Evolutionary conservation across 441 rosid genomes (phyloP).

Genomic region (Raphanus hybrid): DNA sequence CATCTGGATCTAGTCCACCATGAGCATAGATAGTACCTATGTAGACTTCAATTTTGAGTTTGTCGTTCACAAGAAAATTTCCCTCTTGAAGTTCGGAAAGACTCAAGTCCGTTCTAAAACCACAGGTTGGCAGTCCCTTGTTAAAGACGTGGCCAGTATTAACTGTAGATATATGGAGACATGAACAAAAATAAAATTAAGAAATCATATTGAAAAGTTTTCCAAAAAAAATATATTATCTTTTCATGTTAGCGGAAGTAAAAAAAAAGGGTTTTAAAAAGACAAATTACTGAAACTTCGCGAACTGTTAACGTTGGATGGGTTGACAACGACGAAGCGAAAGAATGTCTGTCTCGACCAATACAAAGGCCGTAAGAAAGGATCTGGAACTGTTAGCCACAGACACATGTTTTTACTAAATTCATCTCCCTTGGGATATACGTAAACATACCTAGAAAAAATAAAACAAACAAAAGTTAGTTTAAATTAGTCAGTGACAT

Average conservation of each 20-base stretch:
- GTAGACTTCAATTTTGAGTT: slow-evolving; percentile 10
- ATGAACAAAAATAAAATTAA: background rate
- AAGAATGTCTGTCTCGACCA: too few relatives aligned
- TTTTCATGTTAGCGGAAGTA: background rate
- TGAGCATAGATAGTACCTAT: background rate
- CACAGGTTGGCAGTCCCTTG: background rate
- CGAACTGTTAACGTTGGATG: too few relatives aligned
- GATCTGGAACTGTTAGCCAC: too few relatives aligned
- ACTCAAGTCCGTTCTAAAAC: slow-evolving; percentile 1
- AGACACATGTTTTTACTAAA: too few relatives aligned
- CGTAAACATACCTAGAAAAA: too few relatives aligned
- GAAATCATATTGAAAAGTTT: background rate
- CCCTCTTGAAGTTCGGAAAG: slow-evolving; percentile 8
- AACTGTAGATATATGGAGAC: background rate
- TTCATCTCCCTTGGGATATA: too few relatives aligned
- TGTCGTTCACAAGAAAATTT: slow-evolving; percentile 3
- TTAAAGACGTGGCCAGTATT: background rate
- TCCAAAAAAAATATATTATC: background rate
- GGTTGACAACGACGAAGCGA: too few relatives aligned
- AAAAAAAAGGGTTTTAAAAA: background rate
- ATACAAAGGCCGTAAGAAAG: too few relatives aligned
- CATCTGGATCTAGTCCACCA: background rate
- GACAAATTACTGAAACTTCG: background rate
- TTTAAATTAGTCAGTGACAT: too few relatives aligned
- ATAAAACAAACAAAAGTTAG: too few relatives aligned